Evolutionary conservation across 2,329 filamentous ascomycete species (phyloP), one percentile per base, ranked within the genome.

Genomic region (Helicocarpus griseus): DNA sequence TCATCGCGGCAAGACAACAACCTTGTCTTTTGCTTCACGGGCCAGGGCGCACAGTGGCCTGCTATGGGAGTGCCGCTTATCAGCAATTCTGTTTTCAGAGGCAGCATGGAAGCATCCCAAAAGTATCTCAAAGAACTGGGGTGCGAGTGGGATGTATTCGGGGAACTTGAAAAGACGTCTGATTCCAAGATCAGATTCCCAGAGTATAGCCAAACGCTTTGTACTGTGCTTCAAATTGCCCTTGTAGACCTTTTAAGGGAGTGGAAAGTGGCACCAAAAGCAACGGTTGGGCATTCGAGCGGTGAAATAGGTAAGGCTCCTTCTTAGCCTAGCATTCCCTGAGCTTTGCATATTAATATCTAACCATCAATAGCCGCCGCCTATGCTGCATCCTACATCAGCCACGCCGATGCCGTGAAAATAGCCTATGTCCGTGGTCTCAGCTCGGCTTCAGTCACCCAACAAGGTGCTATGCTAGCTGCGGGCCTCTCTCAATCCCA

Each of bases 381-480:
- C 0, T 77, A 73, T 51, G 67, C 73, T 1, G 60, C 69, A 1
- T 70, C 69, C 1, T 59, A 63, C 2, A 47, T 74, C 0, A 60
- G 60, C 4, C 59, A 60, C 3, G 58, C 64, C 11, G 61, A 65
- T 19, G 67, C 67, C 19, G 57, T 67, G 61, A 65, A 68, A 0
- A 68, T 76, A 9, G 77, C 77, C 1, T 81, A 79, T 57, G 57
- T 63, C 53, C 46, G 69, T 54, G 59, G 66, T 8, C 41, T 54
- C 54, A 49, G 58, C 39, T 59, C 71, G 66, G 74, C 17, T 75
- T 73, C 2, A 65, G 70, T 31, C 56, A 58, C 44, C 19, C 58
- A 8, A 51, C 58, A 40, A 26, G 78, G 78, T 0, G 64, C 71
- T 6, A 82, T 82, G 79, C 69, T 80, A 61, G 79, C 79, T 0